Percentiles rank a stretch among this genome's conserved stretches.
Conservation (phyloP, 768 basidiomycete genomes). For the Termitomyces sp. region DNA sequence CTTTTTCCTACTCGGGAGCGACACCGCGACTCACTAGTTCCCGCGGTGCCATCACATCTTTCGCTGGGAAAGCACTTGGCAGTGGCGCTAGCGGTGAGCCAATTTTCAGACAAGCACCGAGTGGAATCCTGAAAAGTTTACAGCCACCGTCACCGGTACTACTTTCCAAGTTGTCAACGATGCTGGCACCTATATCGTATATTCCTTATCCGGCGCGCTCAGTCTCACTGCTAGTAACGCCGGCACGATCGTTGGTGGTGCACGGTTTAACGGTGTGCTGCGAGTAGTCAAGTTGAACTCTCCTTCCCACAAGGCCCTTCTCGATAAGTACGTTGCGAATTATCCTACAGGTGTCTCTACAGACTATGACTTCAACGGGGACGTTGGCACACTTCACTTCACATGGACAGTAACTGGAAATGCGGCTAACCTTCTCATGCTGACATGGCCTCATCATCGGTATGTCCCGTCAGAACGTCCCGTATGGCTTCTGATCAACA, state of each 20-base stretch:
- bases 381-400: slow-evolving; percentile 24
- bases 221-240: slow-evolving; percentile 19
- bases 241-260: slow-evolving; percentile 17
- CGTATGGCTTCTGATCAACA: neutral
- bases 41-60: slow-evolving; percentile 23
- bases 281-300: slow-evolving; percentile 23
- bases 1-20: slow-evolving; percentile 23
- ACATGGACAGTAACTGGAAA: slow-evolving; percentile 25
- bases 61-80: slow-evolving; percentile 20
- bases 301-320: slow-evolving; percentile 19
- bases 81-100: slow-evolving; percentile 15
- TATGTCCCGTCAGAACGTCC: slow-evolving; percentile 7
- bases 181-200: slow-evolving; percentile 26
- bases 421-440: slow-evolving; percentile 23
- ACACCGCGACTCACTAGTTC: slow-evolving; percentile 24
- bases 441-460: slow-evolving; percentile 31
- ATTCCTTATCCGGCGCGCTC: slow-evolving; percentile 24
- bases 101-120: neutral
- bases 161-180: slow-evolving; percentile 22
- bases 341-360: slow-evolving; percentile 23
- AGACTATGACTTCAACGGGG: slow-evolving; percentile 23
- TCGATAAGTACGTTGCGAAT: slow-evolving; percentile 24
- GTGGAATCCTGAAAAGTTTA: neutral
- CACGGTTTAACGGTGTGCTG: slow-evolving; percentile 22
- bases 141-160: slow-evolving; percentile 21